Conservation (phyloP, 2,329 filamentous ascomycete genomes). For the Pezicula rhizophila region DNA sequence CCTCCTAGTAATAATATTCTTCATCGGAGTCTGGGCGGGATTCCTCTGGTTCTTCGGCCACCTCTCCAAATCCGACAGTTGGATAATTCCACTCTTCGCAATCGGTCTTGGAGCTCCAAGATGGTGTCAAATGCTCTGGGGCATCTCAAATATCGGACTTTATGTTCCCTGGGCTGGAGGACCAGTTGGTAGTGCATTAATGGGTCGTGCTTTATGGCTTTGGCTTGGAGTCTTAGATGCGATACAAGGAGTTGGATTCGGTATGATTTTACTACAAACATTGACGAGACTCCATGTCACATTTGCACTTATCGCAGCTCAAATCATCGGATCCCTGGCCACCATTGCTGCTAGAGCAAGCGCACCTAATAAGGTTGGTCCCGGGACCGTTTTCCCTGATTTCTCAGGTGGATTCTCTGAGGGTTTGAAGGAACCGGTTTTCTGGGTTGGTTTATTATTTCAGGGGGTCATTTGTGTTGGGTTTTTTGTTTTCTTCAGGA, state of each 20-base stretch:
- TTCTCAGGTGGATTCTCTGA: constrained; percentile 42
- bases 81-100: constrained; percentile 62
- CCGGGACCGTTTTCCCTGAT: constrained; percentile 57
- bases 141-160: constrained; percentile 50
- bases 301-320: constrained; percentile 54
- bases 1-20: constrained; percentile 49
- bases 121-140: constrained; percentile 65
- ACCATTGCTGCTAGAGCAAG: constrained; percentile 57
- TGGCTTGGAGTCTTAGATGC: constrained; percentile 63
- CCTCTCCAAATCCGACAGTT: constrained; percentile 55
- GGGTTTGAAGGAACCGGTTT: constrained; percentile 45
- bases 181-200: constrained; percentile 46
- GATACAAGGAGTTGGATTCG: constrained; percentile 60
- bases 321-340: constrained; percentile 54
- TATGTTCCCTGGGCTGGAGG: constrained; percentile 58
- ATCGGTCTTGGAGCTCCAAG: constrained; percentile 60
- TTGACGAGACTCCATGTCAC: constrained; percentile 59
- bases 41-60: constrained; percentile 45
- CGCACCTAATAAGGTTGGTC: constrained; percentile 55
- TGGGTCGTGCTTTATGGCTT: constrained; percentile 55
- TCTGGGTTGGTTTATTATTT: constrained; percentile 53
- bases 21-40: constrained; percentile 47
- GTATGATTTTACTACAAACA: constrained; percentile 62
- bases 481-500: constrained; percentile 50
- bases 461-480: constrained; percentile 54